Base-by-base conservation (phyloP, 148 eudicot species). In the Mesembryanthemum crystallinum region DNA sequence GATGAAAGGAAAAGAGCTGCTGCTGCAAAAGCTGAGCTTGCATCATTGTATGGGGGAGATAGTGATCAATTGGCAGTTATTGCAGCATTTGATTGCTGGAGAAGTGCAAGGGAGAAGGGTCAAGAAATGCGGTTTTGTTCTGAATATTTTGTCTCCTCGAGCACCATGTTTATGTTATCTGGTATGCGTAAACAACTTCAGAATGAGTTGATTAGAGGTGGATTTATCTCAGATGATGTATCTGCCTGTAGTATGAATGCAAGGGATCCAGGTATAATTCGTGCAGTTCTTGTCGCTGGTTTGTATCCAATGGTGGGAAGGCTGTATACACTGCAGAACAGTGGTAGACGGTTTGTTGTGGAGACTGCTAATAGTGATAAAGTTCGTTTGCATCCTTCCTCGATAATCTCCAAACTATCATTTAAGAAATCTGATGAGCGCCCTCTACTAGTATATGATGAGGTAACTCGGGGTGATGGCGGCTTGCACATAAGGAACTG, bases 1-100 rank as follows among this genome's bases (percentile, higher is more conserved):
- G 8, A 73, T 73, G 90, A 88, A 0, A 92, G 77, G 85, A 85
- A 85, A 80, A 84, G 47, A 85, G 99, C 99, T 28, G 74, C 73
- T 37, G 88, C 79, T 65, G 98, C 95, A 69, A 89, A 82, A 89
- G 75, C 76, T 45, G 88, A 92, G 87, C 83, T 96, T 74, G 94
- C 97, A 58, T 89, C 97, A 13, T 58, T 89, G 47, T 89, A 83
- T 77, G 97, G 97, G 30, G 97, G 99, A 51, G 67, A 81, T 72
- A 87, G 99, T 77, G 99, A 96, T 83, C 99, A 96, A 73, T 80
- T 96, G 83, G 97, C 99, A 3, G 79, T 89, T 23, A 80, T 96
- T 55, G 99, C 99, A 57, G 99, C 99, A 77, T 96, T 87, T 82
- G 98, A 96, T 20, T 82, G 94, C 87, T 96, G 99, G 99, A 86